Base-by-base conservation (phyloP, 78 protist species). In the Anaeramoeba ignava region DNA sequence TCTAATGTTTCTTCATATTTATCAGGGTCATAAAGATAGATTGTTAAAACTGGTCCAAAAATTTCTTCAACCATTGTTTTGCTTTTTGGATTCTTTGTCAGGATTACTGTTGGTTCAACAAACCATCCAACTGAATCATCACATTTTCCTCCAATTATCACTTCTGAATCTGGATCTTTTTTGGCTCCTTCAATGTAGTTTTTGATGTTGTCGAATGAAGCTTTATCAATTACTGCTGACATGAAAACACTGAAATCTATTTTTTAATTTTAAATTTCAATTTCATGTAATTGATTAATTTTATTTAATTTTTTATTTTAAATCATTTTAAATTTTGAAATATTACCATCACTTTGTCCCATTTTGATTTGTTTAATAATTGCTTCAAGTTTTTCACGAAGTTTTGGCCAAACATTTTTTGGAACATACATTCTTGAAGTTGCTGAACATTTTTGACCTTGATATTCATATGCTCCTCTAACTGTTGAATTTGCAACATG, bases 391-490 rank as follows among this genome's bases (percentile, higher is more conserved):
- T 54, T 54, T 8, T 54, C 17, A 27, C 17, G 73, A 17, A 93
- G 39, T 39, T 42, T 85, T 33, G 89, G 91, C 95, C 94, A 91
- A 40, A 87, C 39, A 2, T 81, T 79, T 37, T 83, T 78, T 78
- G 98, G 96, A 23, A 91, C 79, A 83, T 94, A 95, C 73, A 91
- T 82, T 38, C 98, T 89, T 17, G 93, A 88, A 86, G 90, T 82
- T 36, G 98, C 98, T 0, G 94, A 90, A 88, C 98, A 94, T 91
- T 95, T 94, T 81, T 95, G 98, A 40, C 98, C 98, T 81, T 86
- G 91, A 85, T 92, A 95, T 82, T 95, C 97, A 73, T 93, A 95
- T 0, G 96, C 84, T 39, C 89, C 90, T 41, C 97, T 87, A 38
- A 95, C n/a, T 0, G 91, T 88, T 80, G 41, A 3, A 27, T 17